These are phyloP conservation scores for Xylariales sp. DNA, from an alignment of 2,329 filamentous ascomycete genomes.

Conservation along the genomic window DNA sequence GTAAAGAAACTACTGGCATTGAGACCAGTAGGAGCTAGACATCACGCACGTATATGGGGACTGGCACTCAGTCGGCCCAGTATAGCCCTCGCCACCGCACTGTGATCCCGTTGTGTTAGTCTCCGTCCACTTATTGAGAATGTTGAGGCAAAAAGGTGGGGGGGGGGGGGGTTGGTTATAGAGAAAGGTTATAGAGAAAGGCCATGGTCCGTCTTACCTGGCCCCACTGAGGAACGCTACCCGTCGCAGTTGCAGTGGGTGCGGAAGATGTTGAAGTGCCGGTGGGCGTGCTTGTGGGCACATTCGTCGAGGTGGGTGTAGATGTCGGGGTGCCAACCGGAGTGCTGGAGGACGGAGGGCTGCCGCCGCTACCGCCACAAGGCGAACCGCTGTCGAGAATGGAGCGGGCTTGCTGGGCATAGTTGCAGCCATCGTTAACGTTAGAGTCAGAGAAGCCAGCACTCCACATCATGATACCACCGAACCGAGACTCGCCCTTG, in stretches of 20 bases:
- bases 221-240: conserved; percentile 33
- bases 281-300: conserved; percentile 3
- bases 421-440: conserved; percentile 53
- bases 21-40: conserved; percentile 33
- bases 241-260: conserved; percentile 23
- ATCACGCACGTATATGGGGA: conserved; percentile 36
- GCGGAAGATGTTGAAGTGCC: conserved; percentile 17
- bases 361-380: conserved; percentile 37
- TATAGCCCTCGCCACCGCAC: conserved; percentile 40
- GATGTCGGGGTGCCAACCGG: not conserved
- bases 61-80: conserved; percentile 35
- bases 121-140: not conserved
- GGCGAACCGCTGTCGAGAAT: conserved; percentile 51
- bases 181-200: too few species aligned
- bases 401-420: conserved; percentile 53
- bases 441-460: conserved; percentile 55
- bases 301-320: conserved; percentile 2
- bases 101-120: conserved; percentile 20
- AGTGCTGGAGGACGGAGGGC: conserved; percentile 13
- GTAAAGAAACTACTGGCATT: conserved; percentile 35
- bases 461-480: conserved; percentile 57
- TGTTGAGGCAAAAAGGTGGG: not conserved
- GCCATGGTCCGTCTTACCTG: conserved; percentile 31
- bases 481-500: conserved; percentile 48
- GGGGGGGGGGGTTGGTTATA: too few species aligned